Evolutionary conservation across 306 rosid genomes (phyloP), one percentile per base, ranked within the genome.

Genomic region (Macrotyloma uniflorum): DNA sequence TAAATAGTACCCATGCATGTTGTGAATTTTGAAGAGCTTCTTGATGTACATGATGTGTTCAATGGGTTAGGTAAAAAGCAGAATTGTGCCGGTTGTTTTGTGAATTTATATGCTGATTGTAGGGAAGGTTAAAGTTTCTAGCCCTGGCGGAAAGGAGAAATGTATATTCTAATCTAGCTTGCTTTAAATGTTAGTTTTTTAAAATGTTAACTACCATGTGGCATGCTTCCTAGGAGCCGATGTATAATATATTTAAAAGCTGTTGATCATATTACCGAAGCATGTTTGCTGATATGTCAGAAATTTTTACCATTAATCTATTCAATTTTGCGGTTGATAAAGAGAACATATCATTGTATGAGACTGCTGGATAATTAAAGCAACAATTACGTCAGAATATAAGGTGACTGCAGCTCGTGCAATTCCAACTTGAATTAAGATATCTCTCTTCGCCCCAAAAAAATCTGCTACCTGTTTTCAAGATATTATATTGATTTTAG

Each of bases 1-100:
- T 65, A 46, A 61, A 62, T 45, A 45, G 75, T 78, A 46, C 63
- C 64, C 70, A n/a, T 68, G 59, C 72, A 55, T 79, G 69, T 53
- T 77, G 72, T 58, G 45, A 67, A 53, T 80, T 72, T 72, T 82
- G 86, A 63, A 79, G 71, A 75, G 67, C 84, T 40, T 59, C 30
- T 77, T 67, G 63, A 59, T 74, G 78, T 61, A 50, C 72, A 79
- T 79, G 67, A 70, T 47, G 47, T 74, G 55, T 77, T 72, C 63
- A 36, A 78, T 67, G 51, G 70, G 64, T 42, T 70, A 47, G 70
- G 51, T 61, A 11, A 22, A 79, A 40, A 30, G 3, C 45, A 22
- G 70, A 64, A 54, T 58, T n/a, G 16, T 64, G 74, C 54, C 2
- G 38, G 18, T 19, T 58, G 46, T 80, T 72, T 72, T 28, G 61